Base-by-base conservation (phyloP, 108 stramenopile species). In the Skeletonema marinoi region DNA sequence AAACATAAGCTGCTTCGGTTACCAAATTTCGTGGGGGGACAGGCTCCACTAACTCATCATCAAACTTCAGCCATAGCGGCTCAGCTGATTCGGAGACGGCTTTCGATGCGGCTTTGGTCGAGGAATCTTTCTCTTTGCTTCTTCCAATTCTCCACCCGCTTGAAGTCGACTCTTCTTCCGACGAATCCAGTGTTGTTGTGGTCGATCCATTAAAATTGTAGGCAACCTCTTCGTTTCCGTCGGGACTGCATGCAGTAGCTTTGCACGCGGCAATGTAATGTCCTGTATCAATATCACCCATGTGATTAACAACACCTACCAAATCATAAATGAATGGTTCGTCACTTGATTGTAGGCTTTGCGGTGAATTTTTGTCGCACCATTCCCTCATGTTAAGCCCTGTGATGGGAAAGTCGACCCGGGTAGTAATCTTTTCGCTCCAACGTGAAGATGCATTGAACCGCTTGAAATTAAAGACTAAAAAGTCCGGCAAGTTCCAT, bases 251-350 rank as follows among this genome's bases (percentile, higher is more conserved):
- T 1, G 90, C 73, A 31, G 93, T 89, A 35, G 93, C 95, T 63
- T 93, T 93, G 80, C 96, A 97, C 59, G 79, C 85, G 4, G 98
- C 95, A n/a, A 98, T 94, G 73, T 99, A 99, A 81, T 99, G 99
- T 2, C 99, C 99, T 21, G 97, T 96, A 1, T 90, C 93, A 85
- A 98, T 93, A 10, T 97, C 91, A 14, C 99, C 99, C 71, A 96
- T 86, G 78, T 99, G 99, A 87, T 98, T 98, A 32, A 96, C 78
- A 19, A 99, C 97, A 21, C 91, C 97, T 74, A 96, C 88, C 42
- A 97, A 79, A 74, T 98, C 97, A 78, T 98, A 98, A 7, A 91
- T 72, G 68, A 71, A 80, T 7, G 78, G 59, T 11, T 94, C 93
- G 51, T 77, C 73, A 30, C 73, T 62, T 9, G 67, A 32, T 12